Conservation (phyloP, 2,329 filamentous ascomycete species). For the Pezicula rhizophila region DNA sequence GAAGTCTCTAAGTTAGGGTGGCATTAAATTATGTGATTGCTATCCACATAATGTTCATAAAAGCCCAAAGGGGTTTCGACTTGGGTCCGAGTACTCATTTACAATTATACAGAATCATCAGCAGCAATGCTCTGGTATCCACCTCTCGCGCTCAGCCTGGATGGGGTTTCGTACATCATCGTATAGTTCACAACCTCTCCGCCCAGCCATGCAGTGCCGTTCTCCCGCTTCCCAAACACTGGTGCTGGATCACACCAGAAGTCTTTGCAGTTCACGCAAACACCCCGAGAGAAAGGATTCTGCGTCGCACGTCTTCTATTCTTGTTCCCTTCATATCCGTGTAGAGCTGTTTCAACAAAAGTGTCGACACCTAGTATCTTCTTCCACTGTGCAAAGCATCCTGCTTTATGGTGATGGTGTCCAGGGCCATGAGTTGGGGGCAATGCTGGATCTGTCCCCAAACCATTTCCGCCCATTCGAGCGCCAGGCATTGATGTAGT, state of each 20-base stretch:
- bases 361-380: conserved; percentile 85
- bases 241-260: conserved; percentile 93
- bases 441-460: conserved; percentile 53
- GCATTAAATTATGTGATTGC: too few relatives aligned
- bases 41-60: too few relatives aligned
- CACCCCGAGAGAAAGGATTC: conserved; percentile 82
- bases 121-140: conserved; percentile 8
- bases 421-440: conserved; percentile 34
- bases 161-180: conserved; percentile 79
- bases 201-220: conserved; percentile 68
- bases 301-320: conserved; percentile 40
- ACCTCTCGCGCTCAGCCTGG: conserved; percentile 45
- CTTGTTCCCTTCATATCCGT: conserved; percentile 54
- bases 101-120: conserved; percentile 8
- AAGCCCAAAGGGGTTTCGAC: too few relatives aligned
- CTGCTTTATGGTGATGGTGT: conserved; percentile 50
- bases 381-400: conserved; percentile 74
- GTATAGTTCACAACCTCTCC: conserved; percentile 82
- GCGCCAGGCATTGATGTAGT: conserved; percentile 59
- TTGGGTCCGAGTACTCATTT: too few relatives aligned
- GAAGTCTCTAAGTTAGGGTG: too few relatives aligned
- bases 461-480: conserved; percentile 61
- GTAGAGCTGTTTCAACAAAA: conserved; percentile 83
- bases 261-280: conserved; percentile 86
- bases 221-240: conserved; percentile 68